Evolutionary conservation across 2,329 filamentous ascomycete species (phyloP).

Genomic region (Alternaria dauci): DNA sequence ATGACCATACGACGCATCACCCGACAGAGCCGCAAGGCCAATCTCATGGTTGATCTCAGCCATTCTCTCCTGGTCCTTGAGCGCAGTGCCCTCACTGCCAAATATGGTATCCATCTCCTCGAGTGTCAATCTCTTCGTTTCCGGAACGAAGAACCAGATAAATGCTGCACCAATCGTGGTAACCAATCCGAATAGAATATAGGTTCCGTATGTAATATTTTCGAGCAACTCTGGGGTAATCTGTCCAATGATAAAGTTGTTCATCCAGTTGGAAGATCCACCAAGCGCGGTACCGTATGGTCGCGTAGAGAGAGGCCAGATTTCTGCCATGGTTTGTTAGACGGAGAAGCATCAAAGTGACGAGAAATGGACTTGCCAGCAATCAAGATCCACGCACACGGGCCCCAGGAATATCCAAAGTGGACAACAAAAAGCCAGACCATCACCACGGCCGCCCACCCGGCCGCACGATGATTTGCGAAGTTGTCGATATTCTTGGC

Average conservation of each 20-base stretch:
- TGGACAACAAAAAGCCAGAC: constrained; percentile 79
- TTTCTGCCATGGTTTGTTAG: constrained; percentile 57
- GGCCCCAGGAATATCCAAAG: constrained; percentile 80
- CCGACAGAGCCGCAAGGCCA: constrained; percentile 60
- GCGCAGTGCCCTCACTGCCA: constrained; percentile 69
- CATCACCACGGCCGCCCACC: constrained; percentile 74
- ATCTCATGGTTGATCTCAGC: constrained; percentile 75
- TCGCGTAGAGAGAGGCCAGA: constrained; percentile 73
- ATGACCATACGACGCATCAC: constrained; percentile 12
- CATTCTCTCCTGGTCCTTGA: constrained; percentile 74
- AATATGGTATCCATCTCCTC: constrained; percentile 73
- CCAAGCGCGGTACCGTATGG: constrained; percentile 76
- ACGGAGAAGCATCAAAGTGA: no score
- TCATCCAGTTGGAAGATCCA: constrained; percentile 61
- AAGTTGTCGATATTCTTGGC: constrained; percentile 69
- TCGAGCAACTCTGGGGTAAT: constrained; percentile 74
- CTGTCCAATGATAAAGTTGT: constrained; percentile 70
- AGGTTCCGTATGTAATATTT: constrained; percentile 73
- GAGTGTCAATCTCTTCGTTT: constrained; percentile 62
- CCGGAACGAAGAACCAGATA: constrained; percentile 61
- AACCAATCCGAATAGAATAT: constrained; percentile 73
- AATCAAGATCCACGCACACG: constrained; percentile 77
- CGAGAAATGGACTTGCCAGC: constrained; percentile 44
- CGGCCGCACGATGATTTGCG: constrained; percentile 63
- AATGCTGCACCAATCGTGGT: constrained; percentile 68